Conservation (phyloP, 139 green algal genomes). For the Raphidocelis subcapitata region DNA sequence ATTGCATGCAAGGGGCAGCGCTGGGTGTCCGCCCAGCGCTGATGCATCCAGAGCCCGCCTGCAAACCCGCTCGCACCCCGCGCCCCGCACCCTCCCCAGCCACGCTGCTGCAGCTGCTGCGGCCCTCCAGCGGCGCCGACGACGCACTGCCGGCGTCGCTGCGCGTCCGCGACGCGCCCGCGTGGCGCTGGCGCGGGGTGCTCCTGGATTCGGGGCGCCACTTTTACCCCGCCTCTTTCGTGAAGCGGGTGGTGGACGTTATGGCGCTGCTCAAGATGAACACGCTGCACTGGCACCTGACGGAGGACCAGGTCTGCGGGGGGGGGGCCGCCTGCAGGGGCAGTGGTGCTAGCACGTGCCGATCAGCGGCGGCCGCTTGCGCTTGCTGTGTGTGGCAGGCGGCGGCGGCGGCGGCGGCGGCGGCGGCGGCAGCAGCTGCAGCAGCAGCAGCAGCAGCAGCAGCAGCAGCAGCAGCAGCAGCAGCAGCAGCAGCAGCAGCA, state of each 20-base stretch:
- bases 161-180: slow-evolving; percentile 49
- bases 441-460: background rate
- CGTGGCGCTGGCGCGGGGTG: slow-evolving; percentile 58
- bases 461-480: background rate
- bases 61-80: background rate
- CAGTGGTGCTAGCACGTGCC: too few species aligned
- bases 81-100: background rate
- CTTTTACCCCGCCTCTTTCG: slow-evolving; percentile 52
- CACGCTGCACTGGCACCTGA: slow-evolving; percentile 63
- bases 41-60: slow-evolving; percentile 1
- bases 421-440: background rate
- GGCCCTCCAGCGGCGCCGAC: background rate
- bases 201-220: slow-evolving; percentile 66
- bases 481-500: slow-evolving; percentile 13
- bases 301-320: slow-evolving; percentile 57
- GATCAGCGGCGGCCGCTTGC: too few species aligned
- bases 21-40: background rate
- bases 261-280: slow-evolving; percentile 64
- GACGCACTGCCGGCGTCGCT: background rate
- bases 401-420: too few species aligned
- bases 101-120: background rate
- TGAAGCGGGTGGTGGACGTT: slow-evolving; percentile 54
- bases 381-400: too few species aligned
- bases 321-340: background rate
- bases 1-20: too few species aligned